A percentile compares a stretch with the other conserved stretches of the same genome.
These are phyloP conservation scores for Ceratobasidium sp. DNA, from an alignment of 1,284 basidiomycete species.

Conservation along the genomic window DNA sequence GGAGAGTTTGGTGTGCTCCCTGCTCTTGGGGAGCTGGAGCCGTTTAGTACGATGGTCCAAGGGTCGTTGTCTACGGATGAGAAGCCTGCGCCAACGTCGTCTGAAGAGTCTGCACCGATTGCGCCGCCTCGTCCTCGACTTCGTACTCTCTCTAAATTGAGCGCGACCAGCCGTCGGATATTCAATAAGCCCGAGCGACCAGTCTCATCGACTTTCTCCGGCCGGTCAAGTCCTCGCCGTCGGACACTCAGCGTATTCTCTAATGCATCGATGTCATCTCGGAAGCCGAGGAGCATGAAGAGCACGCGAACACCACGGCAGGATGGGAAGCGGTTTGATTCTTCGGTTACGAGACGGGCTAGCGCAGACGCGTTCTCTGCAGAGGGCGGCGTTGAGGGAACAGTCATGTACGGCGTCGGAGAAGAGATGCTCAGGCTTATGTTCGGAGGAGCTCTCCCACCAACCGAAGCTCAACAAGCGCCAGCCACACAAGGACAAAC, in stretches of 20 bases:
- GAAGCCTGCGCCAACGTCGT: not conserved
- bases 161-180: slow-evolving; percentile 1
- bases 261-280: not conserved
- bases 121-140: slow-evolving; percentile 16
- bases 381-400: slow-evolving; percentile 28
- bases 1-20: not conserved
- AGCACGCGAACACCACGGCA: too few relatives aligned
- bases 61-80: not conserved
- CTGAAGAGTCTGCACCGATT: not conserved
- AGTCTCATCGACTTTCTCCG: slow-evolving; percentile 4
- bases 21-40: not conserved
- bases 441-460: slow-evolving; percentile 18
- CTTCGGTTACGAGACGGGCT: slow-evolving; percentile 8
- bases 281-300: not conserved
- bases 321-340: not conserved
- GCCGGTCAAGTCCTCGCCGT: not conserved
- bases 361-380: slow-evolving; percentile 33
- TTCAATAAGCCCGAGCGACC: not conserved
- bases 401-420: slow-evolving; percentile 36
- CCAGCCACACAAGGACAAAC: slow-evolving; percentile 6
- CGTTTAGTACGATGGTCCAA: not conserved
- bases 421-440: slow-evolving; percentile 42
- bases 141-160: slow-evolving; percentile 24
- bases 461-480: slow-evolving; percentile 2
- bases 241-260: slow-evolving; percentile 24